Evolutionary conservation across 176 grass and related monocot genomes (phyloP).

Genomic region (Alopecurus myosuroides): DNA sequence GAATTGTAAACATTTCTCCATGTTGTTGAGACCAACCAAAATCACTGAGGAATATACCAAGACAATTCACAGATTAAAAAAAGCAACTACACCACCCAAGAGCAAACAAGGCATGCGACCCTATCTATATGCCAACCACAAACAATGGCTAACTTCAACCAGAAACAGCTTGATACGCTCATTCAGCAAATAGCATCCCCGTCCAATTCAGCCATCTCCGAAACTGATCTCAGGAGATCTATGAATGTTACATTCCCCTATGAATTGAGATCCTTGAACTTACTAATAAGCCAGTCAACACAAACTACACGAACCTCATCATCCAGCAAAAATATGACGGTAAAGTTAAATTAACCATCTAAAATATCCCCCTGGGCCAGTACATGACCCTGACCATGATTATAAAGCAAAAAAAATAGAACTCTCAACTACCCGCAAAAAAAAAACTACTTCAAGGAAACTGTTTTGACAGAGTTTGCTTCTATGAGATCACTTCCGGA

Average conservation of each 20-base stretch:
- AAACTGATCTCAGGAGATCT: neutral
- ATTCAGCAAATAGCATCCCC: neutral
- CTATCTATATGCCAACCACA: neutral
- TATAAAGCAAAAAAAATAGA: neutral
- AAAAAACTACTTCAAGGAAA: neutral
- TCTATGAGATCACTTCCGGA: too few species aligned
- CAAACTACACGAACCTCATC: neutral
- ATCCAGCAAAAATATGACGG: neutral
- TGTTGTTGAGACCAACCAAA: slow-evolving; percentile 1
- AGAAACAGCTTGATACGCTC: neutral
- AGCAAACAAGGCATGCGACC: neutral
- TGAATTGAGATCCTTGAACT: slow-evolving; percentile 1
- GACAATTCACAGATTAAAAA: neutral
- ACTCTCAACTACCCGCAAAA: too few species aligned
- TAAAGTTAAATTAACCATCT: neutral
- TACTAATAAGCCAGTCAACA: neutral
- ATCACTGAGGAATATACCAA: neutral
- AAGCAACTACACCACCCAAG: neutral
- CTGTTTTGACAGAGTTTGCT: neutral
- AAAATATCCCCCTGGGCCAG: neutral
- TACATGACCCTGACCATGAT: neutral
- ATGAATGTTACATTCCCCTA: neutral
- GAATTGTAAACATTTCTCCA: neutral
- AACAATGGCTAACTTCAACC: neutral
- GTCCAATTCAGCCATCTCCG: neutral